A percentile compares a stretch with the other conserved stretches of the same genome.
Conservation (phyloP, 768 basidiomycete genomes). For the Xerocomus potaroensis region DNA sequence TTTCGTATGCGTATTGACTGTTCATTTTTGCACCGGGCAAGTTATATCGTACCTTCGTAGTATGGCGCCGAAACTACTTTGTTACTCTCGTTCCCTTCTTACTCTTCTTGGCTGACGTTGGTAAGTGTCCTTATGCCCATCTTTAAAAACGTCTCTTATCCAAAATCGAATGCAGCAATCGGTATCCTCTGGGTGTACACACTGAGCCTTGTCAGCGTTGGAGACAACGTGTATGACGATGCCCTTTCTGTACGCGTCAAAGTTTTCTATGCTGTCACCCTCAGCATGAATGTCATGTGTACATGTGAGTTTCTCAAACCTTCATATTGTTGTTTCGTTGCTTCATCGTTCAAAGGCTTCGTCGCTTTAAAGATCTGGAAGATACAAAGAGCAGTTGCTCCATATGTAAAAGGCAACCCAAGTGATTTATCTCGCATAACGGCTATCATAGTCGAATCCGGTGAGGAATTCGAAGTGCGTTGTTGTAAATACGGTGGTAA, state of each 20-base stretch:
- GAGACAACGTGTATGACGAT: neutral
- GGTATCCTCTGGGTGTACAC: constrained; percentile 6
- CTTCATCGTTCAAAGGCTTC: neutral
- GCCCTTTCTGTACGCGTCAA: constrained; percentile 1
- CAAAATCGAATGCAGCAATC: neutral
- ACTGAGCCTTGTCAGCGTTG: neutral
- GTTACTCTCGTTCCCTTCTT: neutral
- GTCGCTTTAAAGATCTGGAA: constrained; percentile 2
- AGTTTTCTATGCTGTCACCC: constrained; percentile 1
- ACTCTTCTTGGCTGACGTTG: constrained; percentile 1
- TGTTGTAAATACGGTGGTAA: neutral
- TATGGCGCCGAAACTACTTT: constrained; percentile 1
- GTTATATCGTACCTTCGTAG: constrained; percentile 2
- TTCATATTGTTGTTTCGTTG: neutral
- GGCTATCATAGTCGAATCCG: constrained; percentile 1
- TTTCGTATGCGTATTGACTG: neutral
- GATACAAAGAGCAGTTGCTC: neutral
- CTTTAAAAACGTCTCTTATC: neutral
- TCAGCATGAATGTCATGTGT: neutral
- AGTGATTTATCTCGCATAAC: neutral
- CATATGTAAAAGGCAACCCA: neutral
- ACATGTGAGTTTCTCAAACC: neutral
- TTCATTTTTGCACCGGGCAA: neutral
- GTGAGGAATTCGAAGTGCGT: neutral
- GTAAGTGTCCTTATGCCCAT: neutral